Percentiles rank a stretch among this genome's conserved stretches.
Conservation (phyloP, 768 basidiomycete genomes). For the Tricholoma saponaceum region DNA sequence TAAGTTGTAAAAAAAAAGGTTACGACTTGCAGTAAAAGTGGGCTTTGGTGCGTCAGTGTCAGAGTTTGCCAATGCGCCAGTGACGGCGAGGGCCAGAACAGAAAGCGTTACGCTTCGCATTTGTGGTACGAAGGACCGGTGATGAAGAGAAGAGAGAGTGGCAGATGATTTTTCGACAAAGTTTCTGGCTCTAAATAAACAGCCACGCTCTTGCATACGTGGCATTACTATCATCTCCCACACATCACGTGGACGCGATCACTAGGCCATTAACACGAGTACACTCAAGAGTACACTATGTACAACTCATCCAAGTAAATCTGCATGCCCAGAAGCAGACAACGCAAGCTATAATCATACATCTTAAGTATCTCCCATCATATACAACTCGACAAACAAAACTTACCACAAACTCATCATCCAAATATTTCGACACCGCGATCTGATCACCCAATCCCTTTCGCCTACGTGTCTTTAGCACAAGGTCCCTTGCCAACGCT, state of each 20-base stretch:
- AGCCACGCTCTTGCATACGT: constrained; percentile 33
- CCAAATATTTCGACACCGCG: constrained; percentile 94
- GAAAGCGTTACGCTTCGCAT: constrained; percentile 92
- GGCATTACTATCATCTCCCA: constrained; percentile 35
- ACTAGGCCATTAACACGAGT: too few relatives aligned
- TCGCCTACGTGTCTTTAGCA: constrained; percentile 92
- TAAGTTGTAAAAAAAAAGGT: constrained; percentile 8
- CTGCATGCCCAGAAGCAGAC: constrained; percentile 94
- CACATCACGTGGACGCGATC: constrained; percentile 32
- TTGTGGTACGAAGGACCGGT: constrained; percentile 62
- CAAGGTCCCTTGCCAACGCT: constrained; percentile 89
- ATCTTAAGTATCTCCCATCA: neutral
- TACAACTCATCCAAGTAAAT: constrained; percentile 71
- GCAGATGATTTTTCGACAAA: constrained; percentile 24
- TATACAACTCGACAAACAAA: neutral
- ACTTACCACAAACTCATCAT: constrained; percentile 93
- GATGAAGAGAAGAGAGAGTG: constrained; percentile 34
- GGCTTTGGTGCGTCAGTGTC: constrained; percentile 49
- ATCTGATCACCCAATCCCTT: constrained; percentile 98
- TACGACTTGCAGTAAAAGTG: constrained; percentile 56
- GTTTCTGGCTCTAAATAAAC: constrained; percentile 35
- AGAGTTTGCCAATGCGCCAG: constrained; percentile 55
- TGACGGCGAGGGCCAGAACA: constrained; percentile 63
- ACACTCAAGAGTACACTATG: constrained; percentile 12
- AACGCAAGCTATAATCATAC: constrained; percentile 64